Evolutionary conservation across 2,329 filamentous ascomycete genomes (phyloP).

Genomic region (Calonectria naviculata): DNA sequence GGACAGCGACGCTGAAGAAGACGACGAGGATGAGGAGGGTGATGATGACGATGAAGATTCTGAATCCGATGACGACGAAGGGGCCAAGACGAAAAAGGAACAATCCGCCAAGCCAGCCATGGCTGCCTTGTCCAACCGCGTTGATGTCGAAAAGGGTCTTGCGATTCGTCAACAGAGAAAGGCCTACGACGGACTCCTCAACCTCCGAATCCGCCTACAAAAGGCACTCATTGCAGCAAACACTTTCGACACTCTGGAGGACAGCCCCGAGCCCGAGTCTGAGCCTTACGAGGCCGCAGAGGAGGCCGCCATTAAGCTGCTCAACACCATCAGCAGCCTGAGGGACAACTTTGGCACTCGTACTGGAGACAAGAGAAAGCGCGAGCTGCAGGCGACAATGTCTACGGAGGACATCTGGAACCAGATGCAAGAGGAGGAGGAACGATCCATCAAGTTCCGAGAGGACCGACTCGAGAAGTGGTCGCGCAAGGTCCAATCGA

Average conservation of each 20-base stretch:
- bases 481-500: slow-evolving; percentile 75
- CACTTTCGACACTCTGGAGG: slow-evolving; percentile 67
- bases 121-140: slow-evolving; percentile 43
- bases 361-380: slow-evolving; percentile 72
- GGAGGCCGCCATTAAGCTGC: slow-evolving; percentile 84
- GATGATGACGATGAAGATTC: slow-evolving; percentile 49
- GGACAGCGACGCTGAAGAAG: slow-evolving; percentile 49
- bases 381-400: slow-evolving; percentile 63
- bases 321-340: slow-evolving; percentile 81
- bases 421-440: slow-evolving; percentile 75
- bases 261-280: slow-evolving; percentile 49
- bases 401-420: slow-evolving; percentile 77
- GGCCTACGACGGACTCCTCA: slow-evolving; percentile 88
- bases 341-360: slow-evolving; percentile 69
- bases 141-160: slow-evolving; percentile 83
- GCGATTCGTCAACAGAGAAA: slow-evolving; percentile 89
- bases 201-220: slow-evolving; percentile 91
- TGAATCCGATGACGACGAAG: slow-evolving; percentile 51
- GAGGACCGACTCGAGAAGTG: slow-evolving; percentile 87
- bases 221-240: slow-evolving; percentile 89
- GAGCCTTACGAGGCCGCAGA: slow-evolving; percentile 81
- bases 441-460: slow-evolving; percentile 68
- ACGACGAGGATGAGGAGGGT: slow-evolving; percentile 48
- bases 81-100: slow-evolving; percentile 37
- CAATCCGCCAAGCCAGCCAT: slow-evolving; percentile 47